phyloP scores from a whole-genome alignment of 2,329 filamentous ascomycete species.

The Claviceps paspali region DNA sequence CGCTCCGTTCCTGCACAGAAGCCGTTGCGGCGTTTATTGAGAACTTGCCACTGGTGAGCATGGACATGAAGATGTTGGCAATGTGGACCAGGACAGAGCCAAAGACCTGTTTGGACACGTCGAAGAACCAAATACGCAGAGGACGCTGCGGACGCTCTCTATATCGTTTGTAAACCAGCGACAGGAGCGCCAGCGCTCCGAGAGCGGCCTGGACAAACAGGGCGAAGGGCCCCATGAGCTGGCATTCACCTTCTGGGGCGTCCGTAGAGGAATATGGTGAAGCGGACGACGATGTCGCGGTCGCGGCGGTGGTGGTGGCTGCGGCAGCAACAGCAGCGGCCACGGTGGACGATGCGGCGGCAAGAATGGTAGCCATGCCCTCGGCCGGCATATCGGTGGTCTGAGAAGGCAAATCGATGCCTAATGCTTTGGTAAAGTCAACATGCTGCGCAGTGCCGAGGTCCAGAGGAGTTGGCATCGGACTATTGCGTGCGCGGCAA shows the following conservation, averaged over 20 bases:
- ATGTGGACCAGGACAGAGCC: conserved; percentile 83
- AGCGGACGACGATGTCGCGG: conserved; percentile 12
- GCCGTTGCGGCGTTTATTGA: conserved; percentile 32
- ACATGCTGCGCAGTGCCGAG: conserved; percentile 3
- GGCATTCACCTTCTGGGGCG: conserved; percentile 59
- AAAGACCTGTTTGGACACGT: conserved; percentile 93
- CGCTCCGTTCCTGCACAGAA: conserved; percentile 25
- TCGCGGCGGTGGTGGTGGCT: conserved; percentile 13
- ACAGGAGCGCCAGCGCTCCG: conserved; percentile 66
- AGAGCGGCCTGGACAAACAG: conserved; percentile 79
- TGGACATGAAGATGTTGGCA: conserved; percentile 89
- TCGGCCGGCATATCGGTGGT: conserved; percentile 3
- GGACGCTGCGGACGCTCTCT: conserved; percentile 82
- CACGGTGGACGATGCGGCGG: conserved; percentile 7
- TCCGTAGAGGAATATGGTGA: conserved; percentile 16
- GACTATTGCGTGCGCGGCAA: background rate
- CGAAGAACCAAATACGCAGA: conserved; percentile 94
- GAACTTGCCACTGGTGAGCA: conserved; percentile 82
- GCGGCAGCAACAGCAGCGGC: conserved; percentile 13
- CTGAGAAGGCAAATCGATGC: conserved; percentile 8
- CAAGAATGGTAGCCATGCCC: conserved; percentile 6
- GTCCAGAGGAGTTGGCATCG: conserved; percentile 3
- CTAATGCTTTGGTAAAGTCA: conserved; percentile 1
- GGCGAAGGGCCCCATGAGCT: conserved; percentile 78
- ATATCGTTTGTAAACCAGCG: conserved; percentile 87